Conservation (phyloP, 768 basidiomycete genomes). For the Naematelia encephala region DNA sequence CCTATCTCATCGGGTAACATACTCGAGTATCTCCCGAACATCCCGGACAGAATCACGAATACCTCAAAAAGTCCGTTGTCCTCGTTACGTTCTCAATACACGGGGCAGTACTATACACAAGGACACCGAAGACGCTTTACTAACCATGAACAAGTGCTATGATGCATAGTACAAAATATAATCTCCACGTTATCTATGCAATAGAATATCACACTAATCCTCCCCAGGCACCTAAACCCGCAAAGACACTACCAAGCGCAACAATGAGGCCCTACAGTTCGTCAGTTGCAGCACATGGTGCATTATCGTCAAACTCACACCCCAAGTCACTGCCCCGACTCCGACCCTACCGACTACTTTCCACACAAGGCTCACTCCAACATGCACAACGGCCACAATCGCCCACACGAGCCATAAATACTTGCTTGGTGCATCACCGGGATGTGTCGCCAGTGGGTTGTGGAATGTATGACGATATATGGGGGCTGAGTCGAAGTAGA, state of each 20-base stretch:
- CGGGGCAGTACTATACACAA: too few species aligned
- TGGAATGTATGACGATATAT: slow-evolving; percentile 33
- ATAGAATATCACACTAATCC: slow-evolving; percentile 39
- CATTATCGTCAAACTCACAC: slow-evolving; percentile 48
- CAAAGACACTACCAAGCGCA: slow-evolving; percentile 47
- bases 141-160: background rate
- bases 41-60: too few species aligned
- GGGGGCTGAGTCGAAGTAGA: slow-evolving; percentile 46
- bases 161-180: background rate
- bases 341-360: slow-evolving; percentile 44
- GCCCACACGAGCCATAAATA: slow-evolving; percentile 42
- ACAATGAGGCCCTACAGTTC: slow-evolving; percentile 46
- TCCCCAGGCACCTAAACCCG: slow-evolving; percentile 47
- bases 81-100: too few species aligned
- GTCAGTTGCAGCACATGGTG: slow-evolving; percentile 2
- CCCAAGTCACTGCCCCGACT: slow-evolving; percentile 49
- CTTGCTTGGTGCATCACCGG: slow-evolving; percentile 22
- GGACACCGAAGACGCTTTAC: too few species aligned
- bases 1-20: too few species aligned
- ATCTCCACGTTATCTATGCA: background rate
- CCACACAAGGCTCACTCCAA: slow-evolving; percentile 41
- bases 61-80: too few species aligned
- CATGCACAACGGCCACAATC: slow-evolving; percentile 31
- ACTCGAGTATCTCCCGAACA: too few species aligned
- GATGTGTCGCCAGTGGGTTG: slow-evolving; percentile 8